Conservation (phyloP, 2,329 filamentous ascomycete species). For the Cercospora beticola region DNA sequence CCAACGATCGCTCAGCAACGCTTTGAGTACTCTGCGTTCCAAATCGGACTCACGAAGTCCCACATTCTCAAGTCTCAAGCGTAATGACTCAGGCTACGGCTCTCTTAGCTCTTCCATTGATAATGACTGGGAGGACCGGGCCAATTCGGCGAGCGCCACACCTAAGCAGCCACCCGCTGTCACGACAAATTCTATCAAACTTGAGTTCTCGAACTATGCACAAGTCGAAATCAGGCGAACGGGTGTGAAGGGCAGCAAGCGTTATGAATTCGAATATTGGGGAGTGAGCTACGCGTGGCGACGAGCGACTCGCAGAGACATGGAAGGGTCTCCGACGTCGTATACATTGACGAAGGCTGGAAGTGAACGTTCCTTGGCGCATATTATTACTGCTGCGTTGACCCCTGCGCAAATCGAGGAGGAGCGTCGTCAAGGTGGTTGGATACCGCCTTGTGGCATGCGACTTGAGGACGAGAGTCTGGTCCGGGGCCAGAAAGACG, state of each 20-base stretch:
- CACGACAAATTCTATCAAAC: constrained; percentile 67
- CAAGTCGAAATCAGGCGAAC: constrained; percentile 77
- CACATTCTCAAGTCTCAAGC: constrained; percentile 48
- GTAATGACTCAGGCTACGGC: constrained; percentile 61
- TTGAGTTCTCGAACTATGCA: constrained; percentile 97
- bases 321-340: constrained; percentile 62
- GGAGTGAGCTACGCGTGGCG: constrained; percentile 82
- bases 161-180: constrained; percentile 12
- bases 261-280: constrained; percentile 95
- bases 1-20: constrained; percentile 61
- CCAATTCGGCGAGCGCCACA: constrained; percentile 34
- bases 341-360: constrained; percentile 77
- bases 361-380: constrained; percentile 66
- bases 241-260: constrained; percentile 65
- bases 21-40: constrained; percentile 56
- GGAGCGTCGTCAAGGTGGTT: constrained; percentile 77
- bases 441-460: constrained; percentile 87
- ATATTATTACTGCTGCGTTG: constrained; percentile 78
- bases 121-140: constrained; percentile 53
- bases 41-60: constrained; percentile 53
- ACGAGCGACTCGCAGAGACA: constrained; percentile 67
- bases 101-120: constrained; percentile 36
- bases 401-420: constrained; percentile 67
- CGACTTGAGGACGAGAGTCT: constrained; percentile 78
- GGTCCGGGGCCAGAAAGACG: constrained; percentile 69